Conservation (phyloP, 2,329 filamentous ascomycete genomes). For the Trichoderma pleuroti region DNA sequence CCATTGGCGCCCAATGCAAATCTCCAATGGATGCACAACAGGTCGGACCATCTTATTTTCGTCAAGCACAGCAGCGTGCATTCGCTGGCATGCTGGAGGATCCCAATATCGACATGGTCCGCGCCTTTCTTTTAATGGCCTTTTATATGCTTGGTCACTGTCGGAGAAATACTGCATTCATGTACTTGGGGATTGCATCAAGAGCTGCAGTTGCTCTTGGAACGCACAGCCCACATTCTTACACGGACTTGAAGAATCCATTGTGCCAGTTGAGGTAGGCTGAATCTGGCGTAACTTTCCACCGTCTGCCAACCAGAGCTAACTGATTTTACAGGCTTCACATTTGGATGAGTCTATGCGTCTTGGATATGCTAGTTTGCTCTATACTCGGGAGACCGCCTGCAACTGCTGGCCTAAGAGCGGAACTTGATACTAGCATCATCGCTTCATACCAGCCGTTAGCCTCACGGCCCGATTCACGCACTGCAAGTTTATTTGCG, state of each 20-base stretch:
- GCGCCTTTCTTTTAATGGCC: conserved; percentile 53
- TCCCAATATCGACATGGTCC: conserved; percentile 50
- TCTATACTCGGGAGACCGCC: conserved; percentile 39
- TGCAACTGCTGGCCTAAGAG: conserved; percentile 32
- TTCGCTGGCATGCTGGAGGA: conserved; percentile 52
- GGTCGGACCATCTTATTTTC: conserved; percentile 41
- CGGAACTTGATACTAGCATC: conserved; percentile 26
- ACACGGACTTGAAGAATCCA: conserved; percentile 23
- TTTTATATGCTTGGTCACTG: conserved; percentile 59
- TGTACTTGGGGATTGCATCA: conserved; percentile 59
- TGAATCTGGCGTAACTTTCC: background rate
- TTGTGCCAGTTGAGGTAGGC: conserved; percentile 24
- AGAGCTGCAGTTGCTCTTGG: conserved; percentile 56
- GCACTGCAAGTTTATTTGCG: conserved; percentile 33
- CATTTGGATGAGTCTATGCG: conserved; percentile 38
- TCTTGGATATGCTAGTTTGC: conserved; percentile 38
- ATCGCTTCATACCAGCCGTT: conserved; percentile 23
- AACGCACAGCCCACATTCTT: conserved; percentile 42
- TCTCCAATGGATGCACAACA: conserved; percentile 28
- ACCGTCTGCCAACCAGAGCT: background rate
- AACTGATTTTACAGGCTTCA: conserved; percentile 27
- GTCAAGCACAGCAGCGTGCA: conserved; percentile 44
- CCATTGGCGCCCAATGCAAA: conserved; percentile 50
- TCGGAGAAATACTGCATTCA: conserved; percentile 57
- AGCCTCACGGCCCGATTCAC: conserved; percentile 1